Conservation (phyloP, 176 grass and related monocot species). For the Juncus inflexus region DNA sequence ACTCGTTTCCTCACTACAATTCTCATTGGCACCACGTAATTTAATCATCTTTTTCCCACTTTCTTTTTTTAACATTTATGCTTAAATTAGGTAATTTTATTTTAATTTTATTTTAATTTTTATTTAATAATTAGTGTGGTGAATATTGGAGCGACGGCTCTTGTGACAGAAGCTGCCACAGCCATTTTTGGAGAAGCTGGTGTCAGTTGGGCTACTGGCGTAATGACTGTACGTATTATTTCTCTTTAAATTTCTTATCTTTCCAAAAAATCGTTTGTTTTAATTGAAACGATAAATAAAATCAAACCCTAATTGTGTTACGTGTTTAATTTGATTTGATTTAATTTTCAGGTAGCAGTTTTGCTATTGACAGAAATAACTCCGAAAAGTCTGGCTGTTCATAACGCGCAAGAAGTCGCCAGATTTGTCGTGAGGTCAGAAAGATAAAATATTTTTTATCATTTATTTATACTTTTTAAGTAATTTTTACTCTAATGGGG, state of each 20-base stretch:
- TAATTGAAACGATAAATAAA: background rate
- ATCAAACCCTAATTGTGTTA: background rate
- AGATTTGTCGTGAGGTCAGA: constrained; percentile 93
- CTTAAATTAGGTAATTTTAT: too few species aligned
- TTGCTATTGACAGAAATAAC: constrained; percentile 98
- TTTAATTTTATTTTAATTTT: constrained; percentile 1
- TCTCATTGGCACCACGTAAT: constrained; percentile 95
- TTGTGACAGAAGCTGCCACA: constrained; percentile 91
- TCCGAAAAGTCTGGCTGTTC: constrained; percentile 94
- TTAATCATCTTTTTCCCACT: constrained; percentile 28
- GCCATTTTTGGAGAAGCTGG: constrained; percentile 98
- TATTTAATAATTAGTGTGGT: constrained; percentile 64
- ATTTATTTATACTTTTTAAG: constrained; percentile 1
- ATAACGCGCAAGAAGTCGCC: constrained; percentile 89
- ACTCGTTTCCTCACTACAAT: constrained; percentile 97
- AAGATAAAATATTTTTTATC: constrained; percentile 6
- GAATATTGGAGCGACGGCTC: constrained; percentile 90
- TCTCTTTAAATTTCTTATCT: constrained; percentile 25
- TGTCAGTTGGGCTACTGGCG: constrained; percentile 82
- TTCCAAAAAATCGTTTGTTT: background rate
- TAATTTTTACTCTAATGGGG: background rate
- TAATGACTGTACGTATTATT: constrained; percentile 74
- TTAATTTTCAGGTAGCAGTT: constrained; percentile 61
- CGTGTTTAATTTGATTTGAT: background rate
- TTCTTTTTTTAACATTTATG: too few species aligned